Conservation (phyloP, 495 filamentous ascomycete genomes). For the Podospora comata region DNA sequence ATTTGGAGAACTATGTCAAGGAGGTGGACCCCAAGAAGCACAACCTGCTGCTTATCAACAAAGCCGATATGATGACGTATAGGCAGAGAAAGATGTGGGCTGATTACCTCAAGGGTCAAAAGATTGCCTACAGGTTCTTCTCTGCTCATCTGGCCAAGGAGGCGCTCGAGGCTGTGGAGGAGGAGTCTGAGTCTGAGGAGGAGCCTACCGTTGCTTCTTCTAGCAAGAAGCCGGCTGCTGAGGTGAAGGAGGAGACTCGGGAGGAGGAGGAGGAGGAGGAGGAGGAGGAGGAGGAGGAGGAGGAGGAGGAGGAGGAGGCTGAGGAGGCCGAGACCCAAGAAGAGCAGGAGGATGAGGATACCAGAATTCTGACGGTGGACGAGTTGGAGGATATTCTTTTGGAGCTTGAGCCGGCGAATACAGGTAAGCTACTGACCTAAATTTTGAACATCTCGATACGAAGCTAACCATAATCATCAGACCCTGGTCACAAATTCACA, state of each 20-base stretch:
- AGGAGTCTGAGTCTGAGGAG: slow-evolving; percentile 49
- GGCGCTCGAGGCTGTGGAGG: slow-evolving; percentile 64
- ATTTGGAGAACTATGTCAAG: slow-evolving; percentile 90
- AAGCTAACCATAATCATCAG: slow-evolving; percentile 17
- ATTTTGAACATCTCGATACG: slow-evolving; percentile 15
- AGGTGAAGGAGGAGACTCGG: slow-evolving; percentile 34
- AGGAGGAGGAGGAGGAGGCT: slow-evolving; percentile 30
- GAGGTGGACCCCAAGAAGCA: slow-evolving; percentile 84
- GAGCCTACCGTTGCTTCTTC: slow-evolving; percentile 11
- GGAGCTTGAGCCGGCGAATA: slow-evolving; percentile 60
- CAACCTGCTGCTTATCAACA: slow-evolving; percentile 93
- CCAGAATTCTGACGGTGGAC: slow-evolving; percentile 82
- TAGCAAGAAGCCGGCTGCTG: slow-evolving; percentile 26
- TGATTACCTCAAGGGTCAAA: slow-evolving; percentile 74
- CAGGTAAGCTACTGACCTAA: slow-evolving; percentile 37
- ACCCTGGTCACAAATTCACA: slow-evolving; percentile 63
- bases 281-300: slow-evolving; percentile 34
- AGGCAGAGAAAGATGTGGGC: slow-evolving; percentile 85
- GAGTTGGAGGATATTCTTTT: slow-evolving; percentile 90
- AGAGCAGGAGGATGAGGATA: slow-evolving; percentile 55
- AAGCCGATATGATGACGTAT: slow-evolving; percentile 97
- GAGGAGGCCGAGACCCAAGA: slow-evolving; percentile 23
- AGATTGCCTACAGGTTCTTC: slow-evolving; percentile 91
- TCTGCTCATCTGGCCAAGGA: slow-evolving; percentile 90
- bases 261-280: slow-evolving; percentile 2